Evolutionary conservation across 176 grass and related monocot species (phyloP), one percentile per base, ranked within the genome.

Genomic region (Secale cereale): DNA sequence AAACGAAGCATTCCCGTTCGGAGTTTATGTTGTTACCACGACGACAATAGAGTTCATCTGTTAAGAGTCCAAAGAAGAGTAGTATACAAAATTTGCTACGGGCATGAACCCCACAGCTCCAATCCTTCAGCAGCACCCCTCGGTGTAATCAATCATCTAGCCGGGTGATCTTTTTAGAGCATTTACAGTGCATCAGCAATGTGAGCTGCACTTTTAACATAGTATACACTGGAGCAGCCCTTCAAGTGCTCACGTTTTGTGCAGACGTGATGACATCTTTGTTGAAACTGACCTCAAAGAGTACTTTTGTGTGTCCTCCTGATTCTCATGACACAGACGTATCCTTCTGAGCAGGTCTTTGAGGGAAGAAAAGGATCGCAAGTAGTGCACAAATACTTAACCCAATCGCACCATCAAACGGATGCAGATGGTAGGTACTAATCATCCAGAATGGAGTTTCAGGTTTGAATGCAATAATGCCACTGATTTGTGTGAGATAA

Each of bases 291-390:
- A 19, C 56, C 75, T 35, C 75, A 61, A 37, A 78, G 52, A 63
- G 8, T 37, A 33, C 16, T 26, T 40, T 50, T 28, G 78, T 63
- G 5, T 12, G 60, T 41, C 36, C 50, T 72, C 26, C 52, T 26
- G 25, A 25, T 61, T 70, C 70, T 84, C 85, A 91, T 30, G 62
- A 77, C 41, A 91, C 61, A 91, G 70, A 87, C 5, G 50, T 62
- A 78, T 93, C 84, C 63, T 77, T 89, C 74, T 92, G 59, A 64
- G 48, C 81, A 75, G 87, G 83, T 39, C 90, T 88, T 23, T 89
- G 84, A 22, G 97, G 97, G 73, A 93, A 99, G 66, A 94, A 94
- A 77, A 95, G 60, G 61, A 96, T 86, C 52, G 90, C 90, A 86
- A 96, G 87, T 66, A 99, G 72, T 39, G 79, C 61, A 41, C 91